Conservation (phyloP, 768 basidiomycete genomes). For the Leccinum subgranulosum region DNA sequence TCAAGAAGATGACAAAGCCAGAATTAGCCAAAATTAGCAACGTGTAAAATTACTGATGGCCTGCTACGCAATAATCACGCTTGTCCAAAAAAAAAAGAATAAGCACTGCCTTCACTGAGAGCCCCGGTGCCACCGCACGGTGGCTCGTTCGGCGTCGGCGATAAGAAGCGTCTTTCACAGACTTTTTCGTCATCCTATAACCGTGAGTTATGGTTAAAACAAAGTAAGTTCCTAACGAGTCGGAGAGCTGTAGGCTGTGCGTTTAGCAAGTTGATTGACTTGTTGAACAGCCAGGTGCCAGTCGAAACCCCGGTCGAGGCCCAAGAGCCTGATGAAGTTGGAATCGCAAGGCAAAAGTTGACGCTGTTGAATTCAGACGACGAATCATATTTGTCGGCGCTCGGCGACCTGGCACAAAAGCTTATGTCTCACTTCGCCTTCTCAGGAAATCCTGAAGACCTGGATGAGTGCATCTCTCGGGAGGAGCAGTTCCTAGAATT, state of each 20-base stretch:
- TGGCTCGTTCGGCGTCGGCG: neutral
- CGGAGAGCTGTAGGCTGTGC: neutral
- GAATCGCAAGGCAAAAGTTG: constrained; percentile 9
- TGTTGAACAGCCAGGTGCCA: neutral
- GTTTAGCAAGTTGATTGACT: neutral
- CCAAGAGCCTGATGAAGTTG: constrained; percentile 10
- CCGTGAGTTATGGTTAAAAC: constrained; percentile 3
- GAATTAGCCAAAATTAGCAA: no score
- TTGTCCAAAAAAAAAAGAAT: neutral
- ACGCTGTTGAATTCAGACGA: constrained; percentile 6
- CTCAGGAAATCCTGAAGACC: constrained; percentile 20
- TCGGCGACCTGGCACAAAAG: constrained; percentile 6
- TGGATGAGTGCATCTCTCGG: constrained; percentile 24
- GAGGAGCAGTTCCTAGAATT: constrained; percentile 18
- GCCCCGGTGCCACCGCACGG: no score
- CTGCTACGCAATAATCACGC: no score
- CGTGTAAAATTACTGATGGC: no score
- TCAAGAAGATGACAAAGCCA: no score
- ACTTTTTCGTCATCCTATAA: neutral
- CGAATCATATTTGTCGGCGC: constrained; percentile 4
- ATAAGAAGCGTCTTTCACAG: neutral
- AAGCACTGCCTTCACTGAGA: neutral
- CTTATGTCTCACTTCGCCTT: constrained; percentile 23
- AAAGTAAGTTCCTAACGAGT: neutral
- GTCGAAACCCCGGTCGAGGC: neutral